phyloP scores from a whole-genome alignment of 164 flowering plant species.

The Macadamia tetraphylla region DNA sequence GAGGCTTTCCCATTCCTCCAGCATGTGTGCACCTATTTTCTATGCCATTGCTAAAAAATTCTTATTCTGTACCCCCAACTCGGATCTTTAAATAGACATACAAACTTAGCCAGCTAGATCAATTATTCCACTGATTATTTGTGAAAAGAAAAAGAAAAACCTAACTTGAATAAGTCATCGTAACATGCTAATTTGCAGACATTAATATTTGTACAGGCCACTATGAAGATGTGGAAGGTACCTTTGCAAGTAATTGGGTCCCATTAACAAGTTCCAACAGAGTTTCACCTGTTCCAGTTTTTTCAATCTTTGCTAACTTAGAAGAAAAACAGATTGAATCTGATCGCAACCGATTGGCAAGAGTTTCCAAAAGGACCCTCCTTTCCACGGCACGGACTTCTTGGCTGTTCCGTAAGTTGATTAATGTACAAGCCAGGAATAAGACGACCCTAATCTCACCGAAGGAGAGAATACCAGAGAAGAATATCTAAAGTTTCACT shows the following conservation, averaged over 20 bases:
- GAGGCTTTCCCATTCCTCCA: not conserved
- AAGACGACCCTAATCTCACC: not conserved
- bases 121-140: not conserved
- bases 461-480: not conserved
- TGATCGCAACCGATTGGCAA: conserved; percentile 63
- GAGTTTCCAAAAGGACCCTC: conserved; percentile 65
- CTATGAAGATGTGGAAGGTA: conserved; percentile 10
- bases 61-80: not conserved
- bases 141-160: not conserved
- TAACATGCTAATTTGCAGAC: not conserved
- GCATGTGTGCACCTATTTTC: not conserved
- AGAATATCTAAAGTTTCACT: not conserved
- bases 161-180: not conserved
- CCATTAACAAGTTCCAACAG: conserved; percentile 60
- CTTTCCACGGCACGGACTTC: conserved; percentile 97
- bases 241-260: conserved; percentile 57
- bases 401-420: conserved; percentile 43
- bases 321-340: conserved; percentile 60
- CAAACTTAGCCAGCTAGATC: not conserved
- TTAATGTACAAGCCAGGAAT: not conserved
- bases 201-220: not conserved
- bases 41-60: not conserved
- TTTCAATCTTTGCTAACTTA: conserved; percentile 47
- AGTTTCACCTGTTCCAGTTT: conserved; percentile 36
- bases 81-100: not conserved